Percentiles rank a stretch among this genome's conserved stretches.
Evolutionary conservation across 371 early-diverging fungal genomes (phyloP).

Genomic region (Mucor piriformis): DNA sequence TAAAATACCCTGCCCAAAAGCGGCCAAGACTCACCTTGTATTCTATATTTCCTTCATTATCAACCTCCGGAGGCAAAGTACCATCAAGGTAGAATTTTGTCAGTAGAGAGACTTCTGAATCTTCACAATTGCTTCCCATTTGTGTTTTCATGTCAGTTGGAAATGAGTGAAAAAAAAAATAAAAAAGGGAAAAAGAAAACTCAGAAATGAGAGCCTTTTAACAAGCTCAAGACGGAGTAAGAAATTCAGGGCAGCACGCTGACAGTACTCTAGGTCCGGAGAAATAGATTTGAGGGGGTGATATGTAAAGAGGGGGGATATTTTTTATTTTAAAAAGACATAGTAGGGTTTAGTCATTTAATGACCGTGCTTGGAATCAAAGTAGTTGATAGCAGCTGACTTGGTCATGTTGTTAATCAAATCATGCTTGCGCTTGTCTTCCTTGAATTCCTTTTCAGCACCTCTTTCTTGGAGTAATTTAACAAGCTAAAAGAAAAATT

Average conservation of each 20-base stretch:
- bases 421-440: constrained; percentile 26
- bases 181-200: neutral
- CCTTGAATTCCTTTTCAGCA: constrained; percentile 22
- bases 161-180: neutral
- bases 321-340: neutral
- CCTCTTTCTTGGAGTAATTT: constrained; percentile 39
- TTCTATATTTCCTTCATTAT: constrained; percentile 85
- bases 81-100: constrained; percentile 21
- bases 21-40: constrained; percentile 83
- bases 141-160: neutral
- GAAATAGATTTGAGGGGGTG: neutral
- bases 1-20: too few species aligned
- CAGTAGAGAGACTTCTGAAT: constrained; percentile 12
- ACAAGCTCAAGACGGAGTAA: neutral
- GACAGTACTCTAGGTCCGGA: neutral
- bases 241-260: neutral
- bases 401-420: constrained; percentile 40
- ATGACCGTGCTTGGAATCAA: constrained; percentile 38
- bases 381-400: constrained; percentile 39
- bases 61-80: constrained; percentile 80
- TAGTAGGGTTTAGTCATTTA: constrained; percentile 5
- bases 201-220: neutral
- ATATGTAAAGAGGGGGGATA: neutral
- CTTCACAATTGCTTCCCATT: constrained; percentile 17
- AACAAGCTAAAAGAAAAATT: constrained; percentile 28